Evolutionary conservation across 2,329 filamentous ascomycete genomes (phyloP).

Genomic region (Fusarium neocosmosporiellum): DNA sequence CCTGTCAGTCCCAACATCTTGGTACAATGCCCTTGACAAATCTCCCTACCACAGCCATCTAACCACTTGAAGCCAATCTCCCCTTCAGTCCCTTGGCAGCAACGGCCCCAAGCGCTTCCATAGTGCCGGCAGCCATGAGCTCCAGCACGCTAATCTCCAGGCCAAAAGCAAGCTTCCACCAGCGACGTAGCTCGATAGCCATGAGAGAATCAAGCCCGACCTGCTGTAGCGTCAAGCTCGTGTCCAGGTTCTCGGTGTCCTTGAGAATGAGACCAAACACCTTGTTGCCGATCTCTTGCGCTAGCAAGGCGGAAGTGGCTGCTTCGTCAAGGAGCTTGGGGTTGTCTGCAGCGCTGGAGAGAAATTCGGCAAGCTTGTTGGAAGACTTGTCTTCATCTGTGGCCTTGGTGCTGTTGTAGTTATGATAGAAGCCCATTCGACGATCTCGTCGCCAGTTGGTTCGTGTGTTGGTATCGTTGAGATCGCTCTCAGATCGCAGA

Average conservation of each 20-base stretch:
- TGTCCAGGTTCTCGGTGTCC: neutral
- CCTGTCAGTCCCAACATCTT: neutral
- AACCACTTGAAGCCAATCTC: neutral
- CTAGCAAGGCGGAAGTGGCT: neutral
- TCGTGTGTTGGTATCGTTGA: neutral
- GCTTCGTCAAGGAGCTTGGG: neutral
- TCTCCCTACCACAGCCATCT: neutral
- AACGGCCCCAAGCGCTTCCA: neutral
- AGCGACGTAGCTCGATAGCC: constrained; percentile 1
- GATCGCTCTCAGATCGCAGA: neutral
- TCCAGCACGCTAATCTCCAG: neutral
- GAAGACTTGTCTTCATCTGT: neutral
- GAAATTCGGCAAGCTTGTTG: constrained; percentile 2
- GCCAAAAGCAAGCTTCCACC: constrained; percentile 4
- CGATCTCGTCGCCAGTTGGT: constrained; percentile 3
- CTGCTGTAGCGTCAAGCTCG: neutral
- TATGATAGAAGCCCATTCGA: constrained; percentile 8
- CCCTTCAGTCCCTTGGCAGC: neutral
- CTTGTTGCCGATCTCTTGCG: neutral
- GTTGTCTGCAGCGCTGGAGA: neutral
- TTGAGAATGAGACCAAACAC: neutral
- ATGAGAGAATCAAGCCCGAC: constrained; percentile 4
- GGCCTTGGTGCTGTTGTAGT: neutral
- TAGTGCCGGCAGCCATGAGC: neutral
- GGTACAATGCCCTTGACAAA: too few species aligned